Conservation (phyloP, 2,329 filamentous ascomycete genomes). For the Neurospora sp. region DNA sequence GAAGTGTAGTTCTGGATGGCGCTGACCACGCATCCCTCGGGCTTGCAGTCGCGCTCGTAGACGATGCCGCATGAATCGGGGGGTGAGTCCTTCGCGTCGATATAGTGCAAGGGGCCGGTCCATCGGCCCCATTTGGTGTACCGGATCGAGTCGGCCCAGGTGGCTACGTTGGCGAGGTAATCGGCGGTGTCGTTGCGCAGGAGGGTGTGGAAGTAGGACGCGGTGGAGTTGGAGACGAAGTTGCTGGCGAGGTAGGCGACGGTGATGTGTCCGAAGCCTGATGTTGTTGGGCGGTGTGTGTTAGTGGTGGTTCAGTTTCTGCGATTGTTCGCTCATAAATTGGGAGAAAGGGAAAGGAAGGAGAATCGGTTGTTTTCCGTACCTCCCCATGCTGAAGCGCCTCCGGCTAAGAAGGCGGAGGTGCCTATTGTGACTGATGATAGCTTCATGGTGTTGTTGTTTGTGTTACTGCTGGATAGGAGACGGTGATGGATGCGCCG, state of each 20-base stretch:
- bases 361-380: constrained; percentile 1
- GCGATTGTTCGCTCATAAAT: neutral
- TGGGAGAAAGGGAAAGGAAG: neutral
- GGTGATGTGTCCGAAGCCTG: constrained; percentile 56
- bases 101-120: constrained; percentile 56
- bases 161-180: constrained; percentile 54
- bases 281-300: constrained; percentile 7
- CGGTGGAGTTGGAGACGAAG: constrained; percentile 48
- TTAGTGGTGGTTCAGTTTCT: neutral
- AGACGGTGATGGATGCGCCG: neutral
- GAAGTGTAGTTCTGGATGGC: constrained; percentile 53
- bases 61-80: constrained; percentile 48
- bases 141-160: constrained; percentile 58
- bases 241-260: constrained; percentile 53
- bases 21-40: constrained; percentile 50
- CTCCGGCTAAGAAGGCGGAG: constrained; percentile 21
- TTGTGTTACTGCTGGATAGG: neutral
- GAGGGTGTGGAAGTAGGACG: constrained; percentile 46
- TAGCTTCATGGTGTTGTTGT: constrained; percentile 12
- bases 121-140: constrained; percentile 56
- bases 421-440: constrained; percentile 15
- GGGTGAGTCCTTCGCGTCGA: constrained; percentile 56
- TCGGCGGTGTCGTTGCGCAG: constrained; percentile 43
- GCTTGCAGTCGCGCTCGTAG: constrained; percentile 52
- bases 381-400: constrained; percentile 33